Base-by-base conservation (phyloP, 345 rosid species). In the Noccaea bulbosa region DNA sequence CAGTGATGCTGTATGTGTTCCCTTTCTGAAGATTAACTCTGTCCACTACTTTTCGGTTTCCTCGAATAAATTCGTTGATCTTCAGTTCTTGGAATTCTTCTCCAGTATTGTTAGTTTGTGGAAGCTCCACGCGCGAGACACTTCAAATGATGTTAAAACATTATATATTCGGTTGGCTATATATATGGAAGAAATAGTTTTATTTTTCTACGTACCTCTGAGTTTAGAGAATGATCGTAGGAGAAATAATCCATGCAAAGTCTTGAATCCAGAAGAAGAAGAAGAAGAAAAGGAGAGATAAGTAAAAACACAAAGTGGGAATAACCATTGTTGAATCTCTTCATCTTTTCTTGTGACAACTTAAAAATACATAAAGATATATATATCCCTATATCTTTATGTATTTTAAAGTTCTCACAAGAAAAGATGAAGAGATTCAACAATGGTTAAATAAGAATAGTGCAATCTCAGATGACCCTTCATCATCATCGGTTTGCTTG, bases 41-140 rank as follows among this genome's bases (percentile, higher is more conserved):
- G 47, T 83, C 85, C 7, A 78, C 72, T 33, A 83, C 12, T 70
- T 52, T 72, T 72, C 9, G 53, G 17, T 66, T 63, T 9, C 52
- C 65, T 69, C 70, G 81, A 41, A 43, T 47, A n/a, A n/a, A n/a
- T 3, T 84, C 88, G 47, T 58, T 68, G 34, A 37, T 40, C 1
- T 54, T 44, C 87, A 88, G 75, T 4, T 84, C 82, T 30, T 71
- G 11, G 17, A 85, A 74, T 57, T 84, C 88, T 78, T 88, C 73
- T 57, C 20, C 66, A 39, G 58, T 37, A 10, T 35, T 56, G 11
- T 6, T 82, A 40, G 85, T 77, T 58, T 62, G 47, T 59, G 55
- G 56, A 2, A 87, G 93, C 70, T 78, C 83, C 34, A 24, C 71
- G n/a, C n/a, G n/a, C 20, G 81, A 84, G 71, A 66, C 97, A 89